Percentiles rank a stretch among this genome's conserved stretches.
These are phyloP conservation scores for Fomitopsis pinicola DNA, from an alignment of 1,284 basidiomycete genomes.

Conservation along the genomic window DNA sequence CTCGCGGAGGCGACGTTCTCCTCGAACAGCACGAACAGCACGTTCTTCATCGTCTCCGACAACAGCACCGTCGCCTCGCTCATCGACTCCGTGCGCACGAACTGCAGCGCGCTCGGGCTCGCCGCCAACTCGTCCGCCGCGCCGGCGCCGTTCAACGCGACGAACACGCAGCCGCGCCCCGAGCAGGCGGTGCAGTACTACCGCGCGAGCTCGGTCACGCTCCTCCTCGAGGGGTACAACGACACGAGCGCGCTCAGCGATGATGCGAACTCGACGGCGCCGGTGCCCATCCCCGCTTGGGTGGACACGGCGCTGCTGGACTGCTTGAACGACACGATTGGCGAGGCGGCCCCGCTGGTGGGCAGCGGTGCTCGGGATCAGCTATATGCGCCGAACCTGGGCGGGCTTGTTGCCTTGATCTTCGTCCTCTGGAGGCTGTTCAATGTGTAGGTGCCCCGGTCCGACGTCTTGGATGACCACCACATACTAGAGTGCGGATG, in stretches of 20 bases:
- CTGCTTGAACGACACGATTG: constrained; percentile 59
- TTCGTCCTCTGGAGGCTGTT: constrained; percentile 12
- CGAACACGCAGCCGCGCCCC: constrained; percentile 34
- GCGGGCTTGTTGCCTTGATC: constrained; percentile 12
- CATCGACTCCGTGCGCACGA: constrained; percentile 39
- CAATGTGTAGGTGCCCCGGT: not conserved
- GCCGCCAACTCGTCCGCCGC: constrained; percentile 18
- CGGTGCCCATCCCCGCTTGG: constrained; percentile 41
- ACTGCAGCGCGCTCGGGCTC: constrained; percentile 36
- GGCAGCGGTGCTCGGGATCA: constrained; percentile 20
- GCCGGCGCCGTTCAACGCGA: constrained; percentile 30
- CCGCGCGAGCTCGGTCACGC: constrained; percentile 49
- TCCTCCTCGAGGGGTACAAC: constrained; percentile 64
- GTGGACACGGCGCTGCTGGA: constrained; percentile 43
- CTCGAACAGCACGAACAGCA: constrained; percentile 40
- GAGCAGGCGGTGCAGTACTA: constrained; percentile 58
- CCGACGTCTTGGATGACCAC: too few species aligned
- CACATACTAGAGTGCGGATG: too few species aligned
- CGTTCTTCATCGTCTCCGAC: constrained; percentile 56
- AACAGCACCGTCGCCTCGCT: constrained; percentile 50
- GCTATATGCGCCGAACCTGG: constrained; percentile 3
- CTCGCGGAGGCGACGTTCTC: constrained; percentile 47
- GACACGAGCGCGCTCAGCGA: constrained; percentile 41
- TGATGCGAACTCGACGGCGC: constrained; percentile 37
- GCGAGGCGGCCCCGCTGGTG: constrained; percentile 38